These are phyloP conservation scores for Colletotrichum scovillei DNA, from an alignment of 2,329 filamentous ascomycete genomes.

Conservation along the genomic window DNA sequence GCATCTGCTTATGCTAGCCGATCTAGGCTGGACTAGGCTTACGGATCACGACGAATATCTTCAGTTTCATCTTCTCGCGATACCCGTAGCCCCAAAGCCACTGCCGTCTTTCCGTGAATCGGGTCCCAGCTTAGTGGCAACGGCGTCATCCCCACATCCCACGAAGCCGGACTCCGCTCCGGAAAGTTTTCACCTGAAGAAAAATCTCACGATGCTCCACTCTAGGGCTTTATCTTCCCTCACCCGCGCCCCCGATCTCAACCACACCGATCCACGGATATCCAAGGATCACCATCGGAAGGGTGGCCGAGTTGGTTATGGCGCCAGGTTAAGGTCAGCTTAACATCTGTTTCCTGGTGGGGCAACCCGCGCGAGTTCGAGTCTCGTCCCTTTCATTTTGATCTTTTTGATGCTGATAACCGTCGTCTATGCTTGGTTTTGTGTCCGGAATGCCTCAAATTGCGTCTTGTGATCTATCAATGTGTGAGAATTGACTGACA, in stretches of 20 bases:
- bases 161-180: not conserved
- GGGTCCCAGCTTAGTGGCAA: not conserved
- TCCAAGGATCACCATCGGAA: constrained; percentile 14
- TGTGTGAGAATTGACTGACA: too few relatives aligned
- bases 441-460: too few relatives aligned
- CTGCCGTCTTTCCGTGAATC: not conserved
- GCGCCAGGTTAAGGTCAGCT: constrained; percentile 36
- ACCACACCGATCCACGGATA: not conserved
- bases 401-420: not conserved
- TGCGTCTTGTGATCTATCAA: too few relatives aligned
- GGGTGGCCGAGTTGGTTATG: constrained; percentile 37
- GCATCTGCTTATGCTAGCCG: not conserved
- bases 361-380: constrained; percentile 36
- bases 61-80: not conserved
- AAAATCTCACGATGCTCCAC: not conserved
- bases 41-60: too few relatives aligned
- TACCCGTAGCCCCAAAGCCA: not conserved
- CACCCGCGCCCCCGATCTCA: fast-evolving
- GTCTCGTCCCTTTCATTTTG: constrained; percentile 36
- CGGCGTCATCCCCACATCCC: not conserved
- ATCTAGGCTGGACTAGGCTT: not conserved
- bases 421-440: too few relatives aligned
- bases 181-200: not conserved
- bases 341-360: constrained; percentile 36
- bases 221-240: not conserved